Evolutionary conservation across 2,329 filamentous ascomycete species (phyloP).

Genomic region (Aspergillus pseudoglaucus): DNA sequence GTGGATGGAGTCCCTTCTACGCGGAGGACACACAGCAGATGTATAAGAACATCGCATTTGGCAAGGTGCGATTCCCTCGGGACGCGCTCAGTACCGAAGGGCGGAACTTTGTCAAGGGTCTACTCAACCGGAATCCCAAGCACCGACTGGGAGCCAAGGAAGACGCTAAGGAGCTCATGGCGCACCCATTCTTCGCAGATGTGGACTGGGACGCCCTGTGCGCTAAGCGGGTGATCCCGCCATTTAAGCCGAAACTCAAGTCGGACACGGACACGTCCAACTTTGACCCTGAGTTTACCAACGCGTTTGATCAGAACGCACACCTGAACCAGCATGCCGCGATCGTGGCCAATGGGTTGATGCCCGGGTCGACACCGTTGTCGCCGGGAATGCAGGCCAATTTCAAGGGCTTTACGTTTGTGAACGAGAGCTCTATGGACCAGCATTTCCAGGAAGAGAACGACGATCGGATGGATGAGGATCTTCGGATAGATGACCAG

Average conservation of each 20-base stretch:
- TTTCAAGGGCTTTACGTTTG: conserved; percentile 97
- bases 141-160: conserved; percentile 85
- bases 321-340: conserved; percentile 89
- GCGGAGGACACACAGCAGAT: conserved; percentile 99
- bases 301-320: conserved; percentile 76
- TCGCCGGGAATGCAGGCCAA: conserved; percentile 96
- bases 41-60: conserved; percentile 99
- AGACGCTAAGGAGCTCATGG: conserved; percentile 90
- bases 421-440: conserved; percentile 94
- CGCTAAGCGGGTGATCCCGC: conserved; percentile 88
- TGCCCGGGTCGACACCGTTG: conserved; percentile 82
- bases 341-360: conserved; percentile 70
- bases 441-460: conserved; percentile 39
- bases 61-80: conserved; percentile 91
- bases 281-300: conserved; percentile 98
- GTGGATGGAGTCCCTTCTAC: conserved; percentile 98
- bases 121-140: conserved; percentile 94
- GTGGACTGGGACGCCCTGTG: conserved; percentile 84
- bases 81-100: conserved; percentile 93
- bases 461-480: conserved; percentile 38
- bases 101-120: conserved; percentile 93
- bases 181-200: conserved; percentile 88
- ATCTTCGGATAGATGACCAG: conserved; percentile 32
- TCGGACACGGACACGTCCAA: conserved; percentile 95
- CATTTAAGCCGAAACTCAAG: conserved; percentile 96